Percentiles rank a stretch among this genome's conserved stretches.
These are phyloP conservation scores for Neurospora sp. DNA, from an alignment of 495 filamentous ascomycete genomes.

Conservation along the genomic window DNA sequence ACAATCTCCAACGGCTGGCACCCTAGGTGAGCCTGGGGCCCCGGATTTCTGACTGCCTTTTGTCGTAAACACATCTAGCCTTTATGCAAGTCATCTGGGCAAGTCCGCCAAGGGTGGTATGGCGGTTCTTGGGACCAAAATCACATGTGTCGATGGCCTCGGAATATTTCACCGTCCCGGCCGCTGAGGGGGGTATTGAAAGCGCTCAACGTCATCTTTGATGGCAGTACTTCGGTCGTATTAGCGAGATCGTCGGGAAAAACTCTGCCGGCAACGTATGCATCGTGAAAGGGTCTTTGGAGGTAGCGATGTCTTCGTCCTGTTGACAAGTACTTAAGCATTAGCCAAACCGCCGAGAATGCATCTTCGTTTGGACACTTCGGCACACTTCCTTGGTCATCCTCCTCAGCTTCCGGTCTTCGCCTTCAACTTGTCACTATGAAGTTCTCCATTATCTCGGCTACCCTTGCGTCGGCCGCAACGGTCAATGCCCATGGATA, in stretches of 20 bases:
- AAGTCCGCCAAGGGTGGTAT: neutral
- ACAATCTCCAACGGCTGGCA: neutral
- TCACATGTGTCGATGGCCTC: neutral
- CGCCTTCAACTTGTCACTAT: conserved; percentile 1
- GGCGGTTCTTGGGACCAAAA: neutral
- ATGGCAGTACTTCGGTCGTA: neutral
- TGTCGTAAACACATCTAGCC: neutral
- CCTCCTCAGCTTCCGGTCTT: neutral
- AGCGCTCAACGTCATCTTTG: neutral
- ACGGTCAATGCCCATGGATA: conserved; percentile 38
- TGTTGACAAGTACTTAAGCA: neutral
- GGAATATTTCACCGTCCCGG: neutral
- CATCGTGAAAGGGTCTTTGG: neutral
- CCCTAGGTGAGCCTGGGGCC: neutral
- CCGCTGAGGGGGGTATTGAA: neutral
- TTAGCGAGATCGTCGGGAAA: neutral
- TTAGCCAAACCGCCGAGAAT: neutral
- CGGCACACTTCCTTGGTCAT: neutral
- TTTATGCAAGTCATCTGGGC: neutral
- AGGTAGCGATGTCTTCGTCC: neutral
- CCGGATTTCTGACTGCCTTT: neutral
- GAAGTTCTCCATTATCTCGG: conserved; percentile 8
- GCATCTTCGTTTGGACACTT: neutral
- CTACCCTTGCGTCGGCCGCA: conserved; percentile 6
- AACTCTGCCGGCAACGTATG: neutral